Base-by-base conservation (phyloP, 2,329 filamentous ascomycete species). In the Aspergillus pseudoglaucus region DNA sequence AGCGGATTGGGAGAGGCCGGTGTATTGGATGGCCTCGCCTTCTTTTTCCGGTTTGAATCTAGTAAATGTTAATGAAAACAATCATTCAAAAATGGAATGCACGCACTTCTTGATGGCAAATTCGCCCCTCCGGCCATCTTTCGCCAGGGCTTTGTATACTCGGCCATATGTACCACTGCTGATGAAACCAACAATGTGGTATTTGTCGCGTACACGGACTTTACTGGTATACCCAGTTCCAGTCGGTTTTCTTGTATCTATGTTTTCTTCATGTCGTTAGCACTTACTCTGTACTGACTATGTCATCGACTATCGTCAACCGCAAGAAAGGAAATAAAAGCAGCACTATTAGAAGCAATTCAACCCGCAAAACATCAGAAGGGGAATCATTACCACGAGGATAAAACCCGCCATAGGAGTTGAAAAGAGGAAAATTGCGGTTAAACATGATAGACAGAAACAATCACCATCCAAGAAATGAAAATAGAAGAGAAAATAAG, bases 1-100 rank as follows among this genome's bases (percentile, higher is more conserved):
- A 4, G 93, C 93, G 12, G 90, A 96, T 68, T 98, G 93, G 0
- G 93, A 97, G 55, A 98, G 95, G 52, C 93, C 93, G 0, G 93
- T 97, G 70, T 98, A 98, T 60, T 94, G 87, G 42, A 96, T 76
- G 60, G 87, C 82, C 68, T 98, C 93, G 48, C 93, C 93, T 71
- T 98, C 93, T 73, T 97, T 98, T 70, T 98, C 93, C 6, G 90
- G 90, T 75, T 96, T 96, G 81, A 96, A 86, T 55, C 81, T 83
- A 50, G 22, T 25, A 25, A 23, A 33, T 30, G 47, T 60, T 52
- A 61, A 55, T 48, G 2, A 44, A 47, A 12, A n/a, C 12, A 23
- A 12, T 7, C 10, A n/a, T 37, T 35, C 37, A 20, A 41, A 25
- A 42, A 20, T 14, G 23, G 45, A 14, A 49, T 5, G 43, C 64